These are phyloP conservation scores for Wickerhamomyces queroliae DNA, from an alignment of 805 yeast genomes.

Conservation along the genomic window DNA sequence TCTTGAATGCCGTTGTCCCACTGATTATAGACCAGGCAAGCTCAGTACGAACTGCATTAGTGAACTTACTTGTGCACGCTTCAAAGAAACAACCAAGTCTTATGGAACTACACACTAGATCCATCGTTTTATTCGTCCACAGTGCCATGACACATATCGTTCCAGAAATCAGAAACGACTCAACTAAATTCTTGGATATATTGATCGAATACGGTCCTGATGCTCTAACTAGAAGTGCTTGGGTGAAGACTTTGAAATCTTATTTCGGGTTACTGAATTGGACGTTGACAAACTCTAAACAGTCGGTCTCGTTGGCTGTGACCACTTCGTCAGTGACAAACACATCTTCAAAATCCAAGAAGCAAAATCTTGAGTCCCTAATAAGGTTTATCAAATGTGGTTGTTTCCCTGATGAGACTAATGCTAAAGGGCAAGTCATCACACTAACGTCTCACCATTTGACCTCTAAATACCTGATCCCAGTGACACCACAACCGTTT, in stretches of 20 bases:
- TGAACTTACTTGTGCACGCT: constrained; percentile 40
- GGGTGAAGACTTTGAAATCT: constrained; percentile 63
- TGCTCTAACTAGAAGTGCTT: constrained; percentile 54
- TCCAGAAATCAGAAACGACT: constrained; percentile 68
- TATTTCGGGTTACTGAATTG: constrained; percentile 72
- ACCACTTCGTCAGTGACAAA: constrained; percentile 25
- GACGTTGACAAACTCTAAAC: constrained; percentile 38
- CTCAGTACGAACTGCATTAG: constrained; percentile 55
- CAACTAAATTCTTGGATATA: constrained; percentile 60
- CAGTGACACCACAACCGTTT: constrained; percentile 56
- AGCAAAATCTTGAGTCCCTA: constrained; percentile 32
- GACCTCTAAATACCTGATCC: constrained; percentile 46
- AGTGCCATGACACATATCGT: constrained; percentile 93
- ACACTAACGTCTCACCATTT: constrained; percentile 36
- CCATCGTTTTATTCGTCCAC: constrained; percentile 66
- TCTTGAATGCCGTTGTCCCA: constrained; percentile 54
- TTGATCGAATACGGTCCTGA: constrained; percentile 50
- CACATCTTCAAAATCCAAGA: constrained; percentile 14
- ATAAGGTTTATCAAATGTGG: constrained; percentile 40
- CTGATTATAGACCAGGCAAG: constrained; percentile 53
- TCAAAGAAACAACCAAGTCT: constrained; percentile 47
- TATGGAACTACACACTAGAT: constrained; percentile 53
- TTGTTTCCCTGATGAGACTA: constrained; percentile 17
- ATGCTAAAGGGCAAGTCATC: constrained; percentile 8
- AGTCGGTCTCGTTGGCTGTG: constrained; percentile 25